Conservation (phyloP, 768 basidiomycete genomes). For the Vishniacozyma victoriae region DNA sequence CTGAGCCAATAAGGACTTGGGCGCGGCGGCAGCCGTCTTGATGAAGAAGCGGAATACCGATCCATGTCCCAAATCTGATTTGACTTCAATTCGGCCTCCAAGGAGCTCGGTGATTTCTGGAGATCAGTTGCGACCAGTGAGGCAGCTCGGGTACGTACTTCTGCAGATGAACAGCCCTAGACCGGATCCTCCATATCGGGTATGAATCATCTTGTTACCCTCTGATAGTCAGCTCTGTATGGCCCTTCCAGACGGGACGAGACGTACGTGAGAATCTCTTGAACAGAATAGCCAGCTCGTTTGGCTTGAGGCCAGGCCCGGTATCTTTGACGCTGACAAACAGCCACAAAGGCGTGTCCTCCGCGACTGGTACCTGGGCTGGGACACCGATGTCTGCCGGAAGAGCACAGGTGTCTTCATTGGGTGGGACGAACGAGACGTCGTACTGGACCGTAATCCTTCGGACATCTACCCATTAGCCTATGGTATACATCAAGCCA, state of each 20-base stretch:
- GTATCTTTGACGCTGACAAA: conserved; percentile 41
- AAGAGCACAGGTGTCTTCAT: conserved; percentile 33
- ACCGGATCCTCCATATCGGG: conserved; percentile 43
- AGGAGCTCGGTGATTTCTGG: conserved; percentile 42
- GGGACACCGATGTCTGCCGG: conserved; percentile 23
- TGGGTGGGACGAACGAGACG: conserved; percentile 38
- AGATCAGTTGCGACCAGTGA: background rate
- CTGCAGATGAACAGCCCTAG: conserved; percentile 43
- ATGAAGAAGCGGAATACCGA: conserved; percentile 43
- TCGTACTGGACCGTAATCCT: conserved; percentile 41
- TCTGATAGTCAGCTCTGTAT: conserved; percentile 6
- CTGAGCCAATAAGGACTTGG: background rate
- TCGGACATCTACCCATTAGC: conserved; percentile 8
- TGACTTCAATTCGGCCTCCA: conserved; percentile 44
- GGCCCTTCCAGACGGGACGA: background rate
- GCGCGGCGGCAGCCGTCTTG: conserved; percentile 12
- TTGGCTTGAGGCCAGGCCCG: conserved; percentile 40
- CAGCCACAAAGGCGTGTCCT: conserved; percentile 30
- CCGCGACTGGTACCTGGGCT: conserved; percentile 11
- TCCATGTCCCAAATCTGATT: conserved; percentile 34
- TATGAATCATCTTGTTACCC: conserved; percentile 40
- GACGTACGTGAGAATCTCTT: conserved; percentile 31
- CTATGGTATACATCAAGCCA: background rate
- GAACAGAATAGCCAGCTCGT: conserved; percentile 40
- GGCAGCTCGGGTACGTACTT: conserved; percentile 23